A percentile compares a stretch with the other conserved stretches of the same genome.
These are phyloP conservation scores for Kwoniella heveanensis DNA, from an alignment of 768 basidiomycete species.

Conservation along the genomic window DNA sequence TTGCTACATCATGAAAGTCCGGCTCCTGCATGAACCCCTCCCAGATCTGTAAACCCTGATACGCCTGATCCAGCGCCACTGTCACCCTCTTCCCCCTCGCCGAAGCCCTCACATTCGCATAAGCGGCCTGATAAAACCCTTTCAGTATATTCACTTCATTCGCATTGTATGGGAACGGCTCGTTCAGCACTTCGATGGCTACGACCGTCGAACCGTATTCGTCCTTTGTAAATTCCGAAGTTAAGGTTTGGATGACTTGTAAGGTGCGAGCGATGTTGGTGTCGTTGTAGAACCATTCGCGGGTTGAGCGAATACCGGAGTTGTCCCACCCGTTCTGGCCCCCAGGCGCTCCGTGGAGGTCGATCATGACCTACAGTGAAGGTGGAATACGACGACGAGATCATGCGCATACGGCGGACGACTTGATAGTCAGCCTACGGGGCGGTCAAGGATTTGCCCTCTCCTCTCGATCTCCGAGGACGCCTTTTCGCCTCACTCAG, in stretches of 20 bases:
- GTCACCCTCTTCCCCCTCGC: constrained; percentile 12
- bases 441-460: too few relatives aligned
- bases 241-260: constrained; percentile 39
- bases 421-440: too few relatives aligned
- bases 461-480: too few relatives aligned
- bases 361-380: constrained; percentile 38
- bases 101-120: constrained; percentile 27
- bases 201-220: constrained; percentile 42
- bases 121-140: constrained; percentile 42
- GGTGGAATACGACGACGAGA: too few relatives aligned
- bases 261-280: constrained; percentile 48
- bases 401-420: too few relatives aligned
- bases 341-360: constrained; percentile 52
- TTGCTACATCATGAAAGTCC: constrained; percentile 40
- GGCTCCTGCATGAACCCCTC: constrained; percentile 44
- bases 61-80: constrained; percentile 45
- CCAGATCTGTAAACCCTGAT: constrained; percentile 48
- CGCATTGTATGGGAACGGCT: constrained; percentile 43
- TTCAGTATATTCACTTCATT: constrained; percentile 38
- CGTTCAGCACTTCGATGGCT: constrained; percentile 52
- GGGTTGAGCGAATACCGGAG: constrained; percentile 41
- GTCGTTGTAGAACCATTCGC: constrained; percentile 48
- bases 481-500: too few relatives aligned
- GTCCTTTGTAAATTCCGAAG: constrained; percentile 47
- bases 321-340: constrained; percentile 55